Base-by-base conservation (phyloP, 2,329 filamentous ascomycete species). In the Apiospora rasikravindrae region DNA sequence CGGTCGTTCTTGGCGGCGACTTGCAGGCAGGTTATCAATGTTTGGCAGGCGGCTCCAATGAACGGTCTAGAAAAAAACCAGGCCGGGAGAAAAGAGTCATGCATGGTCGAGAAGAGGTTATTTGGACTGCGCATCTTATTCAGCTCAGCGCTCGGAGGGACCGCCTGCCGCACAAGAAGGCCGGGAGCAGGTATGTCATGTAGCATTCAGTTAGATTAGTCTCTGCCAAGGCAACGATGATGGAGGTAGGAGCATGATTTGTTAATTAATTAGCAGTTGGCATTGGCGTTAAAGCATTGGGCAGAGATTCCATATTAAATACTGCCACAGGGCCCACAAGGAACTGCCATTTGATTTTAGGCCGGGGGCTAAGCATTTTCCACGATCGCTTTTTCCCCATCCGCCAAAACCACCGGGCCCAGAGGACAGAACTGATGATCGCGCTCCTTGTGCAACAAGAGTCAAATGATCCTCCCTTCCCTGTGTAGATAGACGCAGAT, bases 251-350 rank as follows among this genome's bases (percentile, higher is more conserved):
- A 61, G 53, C 53, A 61, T 61, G 53, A 61, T 29, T 37, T 8
- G 33, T 49, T 61, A 61, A 37, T 61, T 61, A 37, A 61, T 61
- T 57, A 61, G 16, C 13, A 19, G 16, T 10, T 19, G 29, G 53
- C 16, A 61, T 61, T 57, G 53, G 53, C 53, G 53, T 61, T 37
- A 61, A 61, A 61, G 53, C 53, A 61, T 37, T 37, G 53, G 53
- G 13, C 53, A 61, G 29, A 7, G 26, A 29, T 26, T 53, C 51
- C 51, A 26, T 22, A 49, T n/a, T n/a, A 49, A 22, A 49, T 7
- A n/a, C 6, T 49, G 8, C 5, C 22, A n/a, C 10, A 6, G 49
- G 53, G 10, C 33, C 51, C 51, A 57, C 26, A 16, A 13, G n/a
- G 26, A 57, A 19, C 51, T 57, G 51, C 16, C 53, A 61, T 61